Base-by-base conservation (phyloP, 2,329 filamentous ascomycete species). In the Xylariaceae sp. region DNA sequence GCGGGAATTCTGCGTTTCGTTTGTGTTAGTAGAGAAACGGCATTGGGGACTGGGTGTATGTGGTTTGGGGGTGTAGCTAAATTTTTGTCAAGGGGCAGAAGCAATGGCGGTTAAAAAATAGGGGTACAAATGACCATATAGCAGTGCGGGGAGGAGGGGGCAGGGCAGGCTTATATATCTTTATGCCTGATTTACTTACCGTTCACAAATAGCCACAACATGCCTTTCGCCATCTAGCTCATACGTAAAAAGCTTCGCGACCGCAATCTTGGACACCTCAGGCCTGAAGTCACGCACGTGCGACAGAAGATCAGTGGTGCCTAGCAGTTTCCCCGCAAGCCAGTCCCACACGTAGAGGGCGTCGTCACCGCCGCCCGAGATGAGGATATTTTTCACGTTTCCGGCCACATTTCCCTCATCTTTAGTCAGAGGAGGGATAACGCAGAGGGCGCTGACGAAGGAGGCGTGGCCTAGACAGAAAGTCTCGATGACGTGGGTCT, bases 401-500 rank as follows among this genome's bases (percentile, higher is more conserved):
- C n/a, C n/a, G n/a, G n/a, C n/a, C n/a, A n/a, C n/a, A n/a, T n/a
- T n/a, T n/a, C n/a, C n/a, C n/a, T n/a, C n/a, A n/a, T n/a, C n/a
- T n/a, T n/a, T n/a, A n/a, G n/a, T n/a, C n/a, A n/a, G n/a, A n/a
- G n/a, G n/a, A n/a, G 59, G 57, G 1, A 81, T 79, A 13, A 90
- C 65, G 53, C 81, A 83, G 30, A 98, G 67, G 41, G 78, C 80
- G 65, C 74, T 88, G 49, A 98, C 71, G 59, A 97, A 97, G 26
- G 89, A 78, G 36, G 73, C 79, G 63, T 98, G 92, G 3, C 88
- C 90, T 3, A 96, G 74, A 58, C 90, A 97, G 62, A 85, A 97
- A 0, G 73, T 73, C 62, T 97, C 88, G 48, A 96, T 94, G 44
- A 97, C 72, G 60, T 96, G 83, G 1, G 87, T 73, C 60, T 97